These are phyloP conservation scores for Solanum chmielewskii DNA, from an alignment of 257 asterid genomes.

Conservation along the genomic window DNA sequence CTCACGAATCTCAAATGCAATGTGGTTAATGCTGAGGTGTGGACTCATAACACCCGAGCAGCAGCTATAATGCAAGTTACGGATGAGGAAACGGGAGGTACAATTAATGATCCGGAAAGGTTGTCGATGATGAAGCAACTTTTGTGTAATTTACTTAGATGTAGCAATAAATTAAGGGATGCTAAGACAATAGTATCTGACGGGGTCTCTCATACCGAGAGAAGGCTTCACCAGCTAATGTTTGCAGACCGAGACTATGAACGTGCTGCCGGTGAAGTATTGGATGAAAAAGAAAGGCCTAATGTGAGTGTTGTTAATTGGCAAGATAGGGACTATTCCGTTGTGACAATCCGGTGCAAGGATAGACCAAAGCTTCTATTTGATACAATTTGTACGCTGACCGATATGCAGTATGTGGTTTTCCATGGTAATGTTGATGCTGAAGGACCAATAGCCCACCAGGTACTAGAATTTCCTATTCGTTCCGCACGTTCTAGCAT, in stretches of 20 bases:
- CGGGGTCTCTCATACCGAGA: slow-evolving; percentile 48
- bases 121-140: slow-evolving; percentile 45
- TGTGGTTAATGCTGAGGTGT: slow-evolving; percentile 69
- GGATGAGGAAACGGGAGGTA: slow-evolving; percentile 40
- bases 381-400: slow-evolving; percentile 55
- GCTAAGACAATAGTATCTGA: slow-evolving; percentile 58
- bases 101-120: slow-evolving; percentile 39
- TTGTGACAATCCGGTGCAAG: slow-evolving; percentile 33
- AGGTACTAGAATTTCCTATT: slow-evolving; percentile 16
- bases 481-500: neutral
- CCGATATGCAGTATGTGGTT: slow-evolving; percentile 60
- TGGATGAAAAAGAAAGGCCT: slow-evolving; percentile 14
- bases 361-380: slow-evolving; percentile 64
- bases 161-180: slow-evolving; percentile 49
- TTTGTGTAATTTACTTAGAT: slow-evolving; percentile 51
- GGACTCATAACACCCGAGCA: slow-evolving; percentile 83
- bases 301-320: slow-evolving; percentile 37
- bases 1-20: slow-evolving; percentile 65
- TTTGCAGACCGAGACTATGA: slow-evolving; percentile 62
- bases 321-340: slow-evolving; percentile 36
- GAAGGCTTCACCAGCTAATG: slow-evolving; percentile 83
- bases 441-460: slow-evolving; percentile 47
- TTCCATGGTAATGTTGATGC: slow-evolving; percentile 51
- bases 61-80: slow-evolving; percentile 78
- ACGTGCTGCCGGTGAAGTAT: neutral